Evolutionary conservation across 2,329 filamentous ascomycete species (phyloP).

Genomic region (Teratosphaeria zuluensis): DNA sequence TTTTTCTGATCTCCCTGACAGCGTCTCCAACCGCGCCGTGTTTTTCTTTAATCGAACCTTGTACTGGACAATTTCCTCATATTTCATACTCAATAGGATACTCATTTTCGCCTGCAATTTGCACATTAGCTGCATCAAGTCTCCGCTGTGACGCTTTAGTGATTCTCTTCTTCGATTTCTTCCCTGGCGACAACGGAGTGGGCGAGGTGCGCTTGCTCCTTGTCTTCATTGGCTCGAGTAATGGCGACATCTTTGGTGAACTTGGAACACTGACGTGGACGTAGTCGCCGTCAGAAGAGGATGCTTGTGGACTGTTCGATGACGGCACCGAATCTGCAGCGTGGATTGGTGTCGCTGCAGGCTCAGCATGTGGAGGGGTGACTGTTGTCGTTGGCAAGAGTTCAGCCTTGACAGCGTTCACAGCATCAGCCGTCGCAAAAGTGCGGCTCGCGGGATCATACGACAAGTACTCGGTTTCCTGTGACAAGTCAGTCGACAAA

Average conservation of each 20-base stretch:
- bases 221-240: background rate
- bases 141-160: background rate
- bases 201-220: background rate
- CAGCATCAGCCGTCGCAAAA: background rate
- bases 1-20: too few relatives aligned
- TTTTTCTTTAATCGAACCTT: too few relatives aligned
- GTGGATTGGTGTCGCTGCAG: background rate
- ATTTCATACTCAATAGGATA: background rate
- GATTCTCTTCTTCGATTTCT: background rate
- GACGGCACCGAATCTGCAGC: background rate
- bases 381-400: background rate
- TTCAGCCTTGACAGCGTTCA: background rate
- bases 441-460: background rate
- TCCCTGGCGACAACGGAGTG: background rate
- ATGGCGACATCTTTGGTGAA: background rate
- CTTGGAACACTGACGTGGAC: slow-evolving; percentile 1
- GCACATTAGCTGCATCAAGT: background rate
- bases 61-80: too few relatives aligned
- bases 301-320: background rate
- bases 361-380: background rate
- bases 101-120: background rate
- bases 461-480: background rate
- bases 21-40: too few relatives aligned
- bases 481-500: background rate
- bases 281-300: slow-evolving; percentile 1